These are phyloP conservation scores for Cryptococcus deneoformans DNA, from an alignment of 1,284 basidiomycete genomes.

Conservation along the genomic window DNA sequence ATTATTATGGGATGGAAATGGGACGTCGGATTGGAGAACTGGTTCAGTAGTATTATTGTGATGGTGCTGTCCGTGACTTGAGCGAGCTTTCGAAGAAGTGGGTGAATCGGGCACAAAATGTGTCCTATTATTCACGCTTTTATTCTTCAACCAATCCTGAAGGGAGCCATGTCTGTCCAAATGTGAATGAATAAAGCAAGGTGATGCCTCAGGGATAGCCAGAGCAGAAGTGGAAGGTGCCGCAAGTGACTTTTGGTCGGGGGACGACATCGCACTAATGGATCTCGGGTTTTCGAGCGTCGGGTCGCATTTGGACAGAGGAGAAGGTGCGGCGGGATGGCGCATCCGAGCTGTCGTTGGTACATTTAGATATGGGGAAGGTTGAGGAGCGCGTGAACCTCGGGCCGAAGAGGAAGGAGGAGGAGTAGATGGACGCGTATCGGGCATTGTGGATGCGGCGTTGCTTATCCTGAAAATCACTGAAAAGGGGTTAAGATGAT, in stretches of 20 bases:
- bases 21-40: conserved; percentile 4
- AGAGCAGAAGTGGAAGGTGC: neutral
- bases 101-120: neutral
- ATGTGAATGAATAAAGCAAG: conserved; percentile 52
- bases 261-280: neutral
- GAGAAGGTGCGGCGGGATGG: conserved; percentile 30
- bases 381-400: neutral
- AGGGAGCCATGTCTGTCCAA: conserved; percentile 49
- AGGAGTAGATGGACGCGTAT: no score
- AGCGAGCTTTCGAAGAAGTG: neutral
- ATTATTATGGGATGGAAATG: neutral
- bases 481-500: no score
- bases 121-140: neutral
- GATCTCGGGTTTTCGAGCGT: conserved; percentile 2
- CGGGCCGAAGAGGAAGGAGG: no score
- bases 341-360: conserved; percentile 24
- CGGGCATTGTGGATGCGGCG: no score
- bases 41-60: conserved; percentile 12
- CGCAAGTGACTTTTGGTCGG: conserved; percentile 4
- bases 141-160: conserved; percentile 40
- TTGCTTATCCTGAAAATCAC: no score
- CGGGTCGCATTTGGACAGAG: conserved; percentile 28
- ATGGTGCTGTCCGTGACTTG: neutral
- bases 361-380: conserved; percentile 6
- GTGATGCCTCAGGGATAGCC: conserved; percentile 19